phyloP scores from a whole-genome alignment of 805 yeast species.

The Lipomyces oligophaga region DNA sequence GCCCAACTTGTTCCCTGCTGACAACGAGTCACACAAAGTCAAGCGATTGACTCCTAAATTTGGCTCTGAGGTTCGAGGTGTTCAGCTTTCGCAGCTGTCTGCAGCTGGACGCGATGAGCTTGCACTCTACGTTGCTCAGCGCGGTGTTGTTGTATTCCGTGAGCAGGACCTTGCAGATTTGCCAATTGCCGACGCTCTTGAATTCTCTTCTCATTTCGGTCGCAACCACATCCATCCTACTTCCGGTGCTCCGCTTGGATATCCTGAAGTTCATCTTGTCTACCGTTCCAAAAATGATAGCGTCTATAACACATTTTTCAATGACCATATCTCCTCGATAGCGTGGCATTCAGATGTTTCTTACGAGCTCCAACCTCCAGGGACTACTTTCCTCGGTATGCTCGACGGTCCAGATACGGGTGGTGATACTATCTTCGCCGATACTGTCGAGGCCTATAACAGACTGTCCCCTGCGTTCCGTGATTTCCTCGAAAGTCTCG shows the following conservation, averaged over 20 bases:
- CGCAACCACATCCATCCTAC: slow-evolving; percentile 71
- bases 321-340: slow-evolving; percentile 33
- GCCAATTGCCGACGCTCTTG: slow-evolving; percentile 35
- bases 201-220: slow-evolving; percentile 64
- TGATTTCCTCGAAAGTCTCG: slow-evolving; percentile 54
- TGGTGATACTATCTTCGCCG: slow-evolving; percentile 79
- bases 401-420: slow-evolving; percentile 61
- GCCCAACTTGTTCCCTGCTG: slow-evolving; percentile 45
- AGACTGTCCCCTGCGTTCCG: slow-evolving; percentile 65
- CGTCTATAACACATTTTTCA: slow-evolving; percentile 33
- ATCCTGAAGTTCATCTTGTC: slow-evolving; percentile 60
- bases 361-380: slow-evolving; percentile 71
- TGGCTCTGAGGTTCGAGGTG: slow-evolving; percentile 61
- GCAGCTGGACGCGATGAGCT: slow-evolving; percentile 61
- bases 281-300: slow-evolving; percentile 46
- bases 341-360: slow-evolving; percentile 73
- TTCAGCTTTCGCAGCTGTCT: slow-evolving; percentile 56
- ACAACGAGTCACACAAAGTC: slow-evolving; percentile 34
- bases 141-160: slow-evolving; percentile 70
- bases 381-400: slow-evolving; percentile 61
- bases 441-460: slow-evolving; percentile 64
- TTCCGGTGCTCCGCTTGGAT: slow-evolving; percentile 60
- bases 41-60: slow-evolving; percentile 59
- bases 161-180: slow-evolving; percentile 60
- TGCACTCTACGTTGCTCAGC: slow-evolving; percentile 63